Evolutionary conservation across 768 basidiomycete genomes (phyloP), one percentile per base, ranked within the genome.

Genomic region (Flagelloscypha sp.): DNA sequence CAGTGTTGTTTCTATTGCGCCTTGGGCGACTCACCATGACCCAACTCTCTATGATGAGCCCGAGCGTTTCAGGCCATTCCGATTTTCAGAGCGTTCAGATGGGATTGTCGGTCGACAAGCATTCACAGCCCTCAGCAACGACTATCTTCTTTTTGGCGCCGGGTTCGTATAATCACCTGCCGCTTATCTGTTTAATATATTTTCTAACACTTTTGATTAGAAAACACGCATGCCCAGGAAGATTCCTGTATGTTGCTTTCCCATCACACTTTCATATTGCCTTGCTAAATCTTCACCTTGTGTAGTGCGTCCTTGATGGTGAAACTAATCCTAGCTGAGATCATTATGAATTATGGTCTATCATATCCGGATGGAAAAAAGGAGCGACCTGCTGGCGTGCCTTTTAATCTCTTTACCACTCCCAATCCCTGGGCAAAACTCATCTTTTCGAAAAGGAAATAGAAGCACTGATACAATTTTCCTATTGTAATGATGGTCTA

Each of bases 121-220:
- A 15, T 45, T 45, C 31, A 45, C 44, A 3, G 11, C 28, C 24
- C 32, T 45, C 16, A 42, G 40, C 40, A 45, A 45, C 29, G 44
- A 45, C 23, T 45, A 42, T 33, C 41, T 45, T 22, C 36, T 45
- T 7, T 45, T 45, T 19, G 44, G 44, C n/a, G n/a, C n/a, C n/a
- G n/a, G n/a, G n/a, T n/a, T n/a, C n/a, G n/a, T n/a, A n/a, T n/a
- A n/a, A n/a, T n/a, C n/a, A n/a, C n/a, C n/a, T n/a, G n/a, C n/a
- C n/a, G n/a, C n/a, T n/a, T n/a, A n/a, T n/a, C n/a, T n/a, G n/a
- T n/a, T n/a, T n/a, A n/a, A n/a, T n/a, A n/a, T n/a, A n/a, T n/a
- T n/a, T n/a, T n/a, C n/a, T n/a, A n/a, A n/a, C n/a, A n/a, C n/a
- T n/a, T n/a, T n/a, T n/a, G 1, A 24, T 45, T 20, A 40, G 44